A percentile compares a stretch with the other conserved stretches of the same genome.
Conservation (phyloP, 371 early-diverging fungal species). For the Syncephalastrum racemosum region DNA sequence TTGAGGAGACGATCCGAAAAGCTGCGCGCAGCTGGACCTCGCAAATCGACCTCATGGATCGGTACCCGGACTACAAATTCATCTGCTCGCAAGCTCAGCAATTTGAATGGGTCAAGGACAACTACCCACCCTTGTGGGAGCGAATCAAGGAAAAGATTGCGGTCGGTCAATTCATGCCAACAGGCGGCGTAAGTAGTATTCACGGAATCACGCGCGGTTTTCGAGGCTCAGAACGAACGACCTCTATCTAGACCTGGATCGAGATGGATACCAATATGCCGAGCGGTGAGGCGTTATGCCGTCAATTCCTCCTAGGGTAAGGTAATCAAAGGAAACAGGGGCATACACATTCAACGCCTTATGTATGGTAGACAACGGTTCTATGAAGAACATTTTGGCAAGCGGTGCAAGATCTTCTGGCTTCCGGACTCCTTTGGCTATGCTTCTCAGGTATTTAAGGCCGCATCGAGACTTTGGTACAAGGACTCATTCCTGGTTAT, state of each 20-base stretch:
- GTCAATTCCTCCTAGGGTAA: slow-evolving; percentile 89
- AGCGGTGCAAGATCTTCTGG: slow-evolving; percentile 86
- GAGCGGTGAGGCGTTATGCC: slow-evolving; percentile 87
- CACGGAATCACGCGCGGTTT: neutral
- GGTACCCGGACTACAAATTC: slow-evolving; percentile 87
- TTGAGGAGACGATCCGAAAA: slow-evolving; percentile 95
- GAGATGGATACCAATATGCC: slow-evolving; percentile 98
- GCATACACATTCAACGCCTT: too few species aligned
- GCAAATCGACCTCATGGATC: slow-evolving; percentile 82
- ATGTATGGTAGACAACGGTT: slow-evolving; percentile 66
- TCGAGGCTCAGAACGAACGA: neutral
- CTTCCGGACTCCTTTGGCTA: slow-evolving; percentile 92
- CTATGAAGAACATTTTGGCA: slow-evolving; percentile 85
- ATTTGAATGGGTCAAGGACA: slow-evolving; percentile 86
- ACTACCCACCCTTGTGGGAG: slow-evolving; percentile 84
- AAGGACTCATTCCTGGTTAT: neutral
- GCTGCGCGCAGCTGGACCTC: slow-evolving; percentile 69
- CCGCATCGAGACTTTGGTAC: neutral
- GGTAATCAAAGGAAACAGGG: too few species aligned
- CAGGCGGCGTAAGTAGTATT: slow-evolving; percentile 70
- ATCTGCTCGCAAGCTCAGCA: slow-evolving; percentile 95
- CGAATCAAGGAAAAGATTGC: slow-evolving; percentile 70
- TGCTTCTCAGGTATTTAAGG: slow-evolving; percentile 39
- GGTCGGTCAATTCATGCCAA: slow-evolving; percentile 84
- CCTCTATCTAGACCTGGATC: slow-evolving; percentile 76